Evolutionary conservation across 352 stramenopile genomes (phyloP).

Genomic region (Globisporangium carolinianum): DNA sequence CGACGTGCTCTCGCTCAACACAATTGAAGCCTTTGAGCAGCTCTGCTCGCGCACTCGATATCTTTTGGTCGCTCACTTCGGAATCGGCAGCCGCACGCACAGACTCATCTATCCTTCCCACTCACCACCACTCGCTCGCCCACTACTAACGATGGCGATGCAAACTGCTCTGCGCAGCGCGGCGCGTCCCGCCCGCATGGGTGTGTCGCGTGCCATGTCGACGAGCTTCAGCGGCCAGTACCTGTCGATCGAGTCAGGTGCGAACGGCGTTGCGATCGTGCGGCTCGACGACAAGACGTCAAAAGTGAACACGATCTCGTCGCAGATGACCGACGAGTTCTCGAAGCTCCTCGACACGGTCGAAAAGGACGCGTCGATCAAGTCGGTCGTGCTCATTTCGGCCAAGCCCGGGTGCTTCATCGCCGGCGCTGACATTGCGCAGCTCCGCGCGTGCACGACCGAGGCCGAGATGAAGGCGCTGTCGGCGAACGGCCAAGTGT

Average conservation of each 20-base stretch:
- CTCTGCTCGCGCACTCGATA: neutral
- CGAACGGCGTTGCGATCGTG: conserved; percentile 88
- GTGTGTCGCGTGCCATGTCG: conserved; percentile 21
- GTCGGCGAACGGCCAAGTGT: conserved; percentile 90
- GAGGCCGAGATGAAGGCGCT: conserved; percentile 90
- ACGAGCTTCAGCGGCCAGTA: conserved; percentile 55
- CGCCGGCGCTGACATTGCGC: conserved; percentile 96
- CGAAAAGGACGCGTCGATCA: conserved; percentile 87
- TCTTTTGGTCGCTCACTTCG: conserved; percentile 1
- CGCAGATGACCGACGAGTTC: conserved; percentile 88
- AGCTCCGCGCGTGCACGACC: conserved; percentile 86
- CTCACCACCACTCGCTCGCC: neutral
- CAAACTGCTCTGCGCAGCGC: neutral
- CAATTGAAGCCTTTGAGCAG: too few species aligned
- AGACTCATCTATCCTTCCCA: neutral
- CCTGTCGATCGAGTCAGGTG: conserved; percentile 83
- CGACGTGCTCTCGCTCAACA: too few species aligned
- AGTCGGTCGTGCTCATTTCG: conserved; percentile 96
- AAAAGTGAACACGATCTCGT: conserved; percentile 92
- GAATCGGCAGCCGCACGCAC: neutral
- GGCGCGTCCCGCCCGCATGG: neutral
- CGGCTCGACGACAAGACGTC: conserved; percentile 88
- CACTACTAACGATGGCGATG: neutral
- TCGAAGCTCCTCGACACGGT: conserved; percentile 84
- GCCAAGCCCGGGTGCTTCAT: conserved; percentile 97